A percentile compares a stretch with the other conserved stretches of the same genome.
These are phyloP conservation scores for Talinum fruticosum DNA, from an alignment of 148 eudicot genomes.

Conservation along the genomic window DNA sequence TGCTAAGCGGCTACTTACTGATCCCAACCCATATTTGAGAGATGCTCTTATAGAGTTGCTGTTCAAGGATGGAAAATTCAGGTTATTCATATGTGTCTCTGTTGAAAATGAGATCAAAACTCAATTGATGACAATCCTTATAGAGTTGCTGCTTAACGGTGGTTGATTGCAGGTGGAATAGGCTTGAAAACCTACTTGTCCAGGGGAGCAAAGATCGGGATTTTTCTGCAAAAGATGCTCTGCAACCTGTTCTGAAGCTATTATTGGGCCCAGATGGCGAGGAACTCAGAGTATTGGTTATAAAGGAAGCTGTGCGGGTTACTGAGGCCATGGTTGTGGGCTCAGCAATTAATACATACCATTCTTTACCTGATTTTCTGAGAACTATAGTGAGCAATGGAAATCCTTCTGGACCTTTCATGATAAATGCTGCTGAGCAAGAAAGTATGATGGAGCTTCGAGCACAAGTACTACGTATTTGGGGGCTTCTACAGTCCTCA, in stretches of 20 bases:
- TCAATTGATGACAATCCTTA: slow-evolving; percentile 4
- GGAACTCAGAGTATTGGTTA: slow-evolving; percentile 74
- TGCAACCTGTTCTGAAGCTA: slow-evolving; percentile 95
- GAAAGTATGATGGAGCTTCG: slow-evolving; percentile 79
- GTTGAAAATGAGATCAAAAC: slow-evolving; percentile 11
- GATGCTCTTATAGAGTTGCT: slow-evolving; percentile 97
- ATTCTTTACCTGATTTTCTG: slow-evolving; percentile 58
- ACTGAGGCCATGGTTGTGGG: slow-evolving; percentile 83
- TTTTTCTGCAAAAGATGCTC: slow-evolving; percentile 89
- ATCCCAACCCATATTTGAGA: slow-evolving; percentile 96
- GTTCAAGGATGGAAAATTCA: slow-evolving; percentile 93
- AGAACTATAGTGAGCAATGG: slow-evolving; percentile 48
- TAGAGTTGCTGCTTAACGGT: not conserved
- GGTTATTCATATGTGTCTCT: slow-evolving; percentile 34
- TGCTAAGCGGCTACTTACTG: slow-evolving; percentile 98
- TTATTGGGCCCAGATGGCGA: slow-evolving; percentile 86
- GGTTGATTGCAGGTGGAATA: slow-evolving; percentile 75
- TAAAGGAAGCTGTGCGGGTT: slow-evolving; percentile 81
- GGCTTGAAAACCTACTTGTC: slow-evolving; percentile 96
- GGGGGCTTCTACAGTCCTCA: slow-evolving; percentile 80
- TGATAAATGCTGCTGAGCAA: slow-evolving; percentile 50
- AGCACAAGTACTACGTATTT: slow-evolving; percentile 76
- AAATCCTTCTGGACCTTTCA: slow-evolving; percentile 47
- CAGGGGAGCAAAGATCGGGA: slow-evolving; percentile 88
- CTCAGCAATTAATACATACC: slow-evolving; percentile 67